A percentile compares a stretch with the other conserved stretches of the same genome.
Conservation (phyloP, 1,284 basidiomycete genomes). For the Ganoderma lucidum region DNA sequence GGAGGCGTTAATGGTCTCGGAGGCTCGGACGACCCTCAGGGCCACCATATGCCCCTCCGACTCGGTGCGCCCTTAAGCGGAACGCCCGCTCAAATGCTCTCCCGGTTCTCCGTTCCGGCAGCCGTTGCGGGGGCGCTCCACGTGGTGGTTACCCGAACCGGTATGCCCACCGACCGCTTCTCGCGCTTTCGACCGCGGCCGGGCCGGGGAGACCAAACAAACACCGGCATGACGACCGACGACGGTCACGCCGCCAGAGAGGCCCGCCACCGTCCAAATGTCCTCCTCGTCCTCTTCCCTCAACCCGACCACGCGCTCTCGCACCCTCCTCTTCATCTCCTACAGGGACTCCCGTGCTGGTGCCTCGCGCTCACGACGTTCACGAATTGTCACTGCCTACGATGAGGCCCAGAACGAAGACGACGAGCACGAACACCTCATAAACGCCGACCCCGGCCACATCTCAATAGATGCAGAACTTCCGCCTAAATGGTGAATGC, state of each 20-base stretch:
- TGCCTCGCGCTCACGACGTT: slow-evolving; percentile 54
- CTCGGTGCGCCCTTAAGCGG: neutral
- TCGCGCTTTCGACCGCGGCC: slow-evolving; percentile 3
- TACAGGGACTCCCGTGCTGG: slow-evolving; percentile 85
- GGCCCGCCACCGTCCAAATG: slow-evolving; percentile 37
- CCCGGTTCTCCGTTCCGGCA: slow-evolving; percentile 17
- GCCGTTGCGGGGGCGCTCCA: slow-evolving; percentile 15
- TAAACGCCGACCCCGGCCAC: slow-evolving; percentile 54
- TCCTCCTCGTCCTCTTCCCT: slow-evolving; percentile 44
- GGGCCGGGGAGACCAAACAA: slow-evolving; percentile 32
- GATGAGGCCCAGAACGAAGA: slow-evolving; percentile 50
- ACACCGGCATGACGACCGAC: slow-evolving; percentile 38
- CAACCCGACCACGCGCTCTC: slow-evolving; percentile 75
- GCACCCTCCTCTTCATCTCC: slow-evolving; percentile 95
- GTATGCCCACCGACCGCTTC: neutral
- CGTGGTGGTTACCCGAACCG: slow-evolving; percentile 3
- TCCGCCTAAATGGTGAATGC: slow-evolving; percentile 45
- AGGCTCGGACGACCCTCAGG: slow-evolving; percentile 1
- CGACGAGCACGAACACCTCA: slow-evolving; percentile 80
- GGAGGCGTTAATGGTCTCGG: neutral
- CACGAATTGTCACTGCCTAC: slow-evolving; percentile 45
- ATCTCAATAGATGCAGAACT: slow-evolving; percentile 63
- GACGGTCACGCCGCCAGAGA: slow-evolving; percentile 31
- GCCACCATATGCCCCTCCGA: slow-evolving; percentile 4
- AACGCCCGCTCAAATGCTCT: slow-evolving; percentile 2